Base-by-base conservation (phyloP, 2,329 filamentous ascomycete genomes). In the Sphaerulina populicola region DNA sequence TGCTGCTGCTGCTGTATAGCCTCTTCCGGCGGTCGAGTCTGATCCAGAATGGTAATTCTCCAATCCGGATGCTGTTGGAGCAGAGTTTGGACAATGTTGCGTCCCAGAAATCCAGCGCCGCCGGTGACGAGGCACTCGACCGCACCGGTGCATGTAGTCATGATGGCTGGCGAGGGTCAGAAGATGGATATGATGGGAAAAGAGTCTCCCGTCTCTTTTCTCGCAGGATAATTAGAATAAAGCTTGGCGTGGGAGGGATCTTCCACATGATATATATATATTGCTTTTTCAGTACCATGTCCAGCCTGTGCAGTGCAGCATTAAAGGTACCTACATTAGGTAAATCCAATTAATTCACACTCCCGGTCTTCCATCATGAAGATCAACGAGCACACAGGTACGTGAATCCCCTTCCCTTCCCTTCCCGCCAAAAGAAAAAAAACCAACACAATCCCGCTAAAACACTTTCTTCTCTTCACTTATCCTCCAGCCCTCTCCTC, bases 61-160 rank as follows among this genome's bases (percentile, higher is more conserved):
- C 66, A 74, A 38, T 58, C 46, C 1, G 68, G 64, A 48, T 71
- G 65, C 15, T 62, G 57, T n/a, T 59, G 53, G 2, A 69, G 59
- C 11, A 75, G 62, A 1, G 66, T 65, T n/a, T 63, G 60, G 1
- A 74, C 63, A 18, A 75, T 66, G 23, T 64, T 64, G 7, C 66
- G 62, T 30, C 73, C 74, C 2, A 76, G 60, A 57, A 75, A 76
- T 10, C 74, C 74, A 36, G 66, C 68, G 10, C 71, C 73, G n/a
- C 74, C 73, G 2, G 73, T 76, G 23, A 76, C 64, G 2, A 75
- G 64, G 35, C 75, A 55, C 31, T 62, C 36, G 11, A 49, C 44
- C 23, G 23, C 61, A 11, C 55, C 60, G 48, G 47, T n/a, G n/a
- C n/a, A n/a, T n/a, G n/a, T 56, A 4, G 59, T 56, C 64, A 67